phyloP scores from a whole-genome alignment of 805 yeast species.

The Ogataea siamensis region DNA sequence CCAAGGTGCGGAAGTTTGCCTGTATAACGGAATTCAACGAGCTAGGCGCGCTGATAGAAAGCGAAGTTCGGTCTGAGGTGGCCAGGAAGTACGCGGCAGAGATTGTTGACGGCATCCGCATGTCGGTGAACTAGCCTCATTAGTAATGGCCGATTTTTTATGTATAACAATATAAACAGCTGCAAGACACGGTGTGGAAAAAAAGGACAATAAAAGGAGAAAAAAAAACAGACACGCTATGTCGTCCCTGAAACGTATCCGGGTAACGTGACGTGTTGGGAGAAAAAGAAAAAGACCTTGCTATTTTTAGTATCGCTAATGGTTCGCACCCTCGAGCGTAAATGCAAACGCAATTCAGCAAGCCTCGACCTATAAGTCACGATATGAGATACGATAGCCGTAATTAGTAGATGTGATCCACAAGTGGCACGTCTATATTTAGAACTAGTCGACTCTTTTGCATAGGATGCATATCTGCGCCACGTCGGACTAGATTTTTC shows the following conservation, averaged over 20 bases:
- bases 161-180: slow-evolving; percentile 2
- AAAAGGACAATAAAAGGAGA: slow-evolving; percentile 1
- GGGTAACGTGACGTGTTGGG: slow-evolving; percentile 3
- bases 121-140: background rate
- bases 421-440: background rate
- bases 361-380: background rate
- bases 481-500: slow-evolving; percentile 1
- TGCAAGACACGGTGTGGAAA: slow-evolving; percentile 9
- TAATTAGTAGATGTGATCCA: background rate
- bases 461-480: slow-evolving; percentile 1
- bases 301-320: slow-evolving; percentile 3
- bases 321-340: background rate
- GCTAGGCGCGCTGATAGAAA: slow-evolving; percentile 4
- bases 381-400: background rate
- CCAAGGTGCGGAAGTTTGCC: slow-evolving; percentile 14
- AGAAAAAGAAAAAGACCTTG: slow-evolving; percentile 1
- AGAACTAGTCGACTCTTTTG: background rate
- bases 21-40: slow-evolving; percentile 1
- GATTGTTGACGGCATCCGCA: slow-evolving; percentile 1
- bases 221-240: slow-evolving; percentile 6
- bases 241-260: background rate
- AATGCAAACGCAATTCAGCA: background rate
- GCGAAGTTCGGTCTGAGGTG: slow-evolving; percentile 9
- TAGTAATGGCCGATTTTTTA: background rate
- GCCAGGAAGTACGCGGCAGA: slow-evolving; percentile 10